Percentiles rank a stretch among this genome's conserved stretches.
Evolutionary conservation across 495 filamentous ascomycete species (phyloP).

Genomic region (Penicillium pancosmium): DNA sequence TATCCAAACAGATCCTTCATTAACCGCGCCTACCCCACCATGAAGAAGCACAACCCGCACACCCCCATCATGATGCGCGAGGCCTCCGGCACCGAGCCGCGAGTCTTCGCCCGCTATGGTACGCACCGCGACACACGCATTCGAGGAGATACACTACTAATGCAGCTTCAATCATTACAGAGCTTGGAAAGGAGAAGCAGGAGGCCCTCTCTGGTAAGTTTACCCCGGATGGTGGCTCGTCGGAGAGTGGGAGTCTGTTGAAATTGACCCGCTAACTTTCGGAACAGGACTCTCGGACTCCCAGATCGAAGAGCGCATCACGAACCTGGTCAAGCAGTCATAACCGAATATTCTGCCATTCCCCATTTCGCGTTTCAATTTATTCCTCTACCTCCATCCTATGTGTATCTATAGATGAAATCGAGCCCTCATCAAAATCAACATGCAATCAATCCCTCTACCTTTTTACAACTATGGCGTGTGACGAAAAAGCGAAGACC

Average conservation of each 20-base stretch:
- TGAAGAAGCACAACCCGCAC: constrained; percentile 98
- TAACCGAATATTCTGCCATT: constrained; percentile 22
- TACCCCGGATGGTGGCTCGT: not conserved
- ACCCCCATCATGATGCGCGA: constrained; percentile 95
- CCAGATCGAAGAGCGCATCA: constrained; percentile 88
- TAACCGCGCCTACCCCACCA: constrained; percentile 88
- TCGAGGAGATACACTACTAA: not conserved
- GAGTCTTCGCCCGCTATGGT: constrained; percentile 94
- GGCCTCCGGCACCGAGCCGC: constrained; percentile 76
- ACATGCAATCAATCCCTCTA: constrained; percentile 1
- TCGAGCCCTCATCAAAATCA: constrained; percentile 21
- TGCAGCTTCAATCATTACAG: constrained; percentile 45
- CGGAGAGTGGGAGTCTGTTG: not conserved
- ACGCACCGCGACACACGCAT: constrained; percentile 29
- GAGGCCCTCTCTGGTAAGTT: constrained; percentile 73
- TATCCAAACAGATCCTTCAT: constrained; percentile 72
- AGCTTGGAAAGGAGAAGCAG: constrained; percentile 86
- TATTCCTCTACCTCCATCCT: constrained; percentile 29
- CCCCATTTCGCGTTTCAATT: constrained; percentile 6
- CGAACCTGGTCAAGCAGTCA: constrained; percentile 73
- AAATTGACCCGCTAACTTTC: constrained; percentile 20
- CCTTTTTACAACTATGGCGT: too few relatives aligned
- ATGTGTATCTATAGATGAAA: constrained; percentile 54
- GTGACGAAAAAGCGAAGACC: too few relatives aligned
- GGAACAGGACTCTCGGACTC: constrained; percentile 78